Evolutionary conservation across 1,284 basidiomycete species (phyloP), one percentile per base, ranked within the genome.

Genomic region (Porogramme epimiltina): DNA sequence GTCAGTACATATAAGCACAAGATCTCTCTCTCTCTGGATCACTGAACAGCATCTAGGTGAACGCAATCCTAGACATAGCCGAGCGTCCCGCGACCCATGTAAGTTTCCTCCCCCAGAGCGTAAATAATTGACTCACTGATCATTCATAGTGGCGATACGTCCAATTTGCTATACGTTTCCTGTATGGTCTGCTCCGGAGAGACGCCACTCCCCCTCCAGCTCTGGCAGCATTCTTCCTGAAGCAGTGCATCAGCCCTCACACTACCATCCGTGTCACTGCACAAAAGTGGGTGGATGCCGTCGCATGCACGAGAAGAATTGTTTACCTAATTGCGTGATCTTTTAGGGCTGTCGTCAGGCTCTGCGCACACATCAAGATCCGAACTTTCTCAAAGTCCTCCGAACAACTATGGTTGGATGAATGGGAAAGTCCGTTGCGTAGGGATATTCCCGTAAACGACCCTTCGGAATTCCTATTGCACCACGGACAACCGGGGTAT

Each of bases 71-170:
- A 22, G 79, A 80, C 47, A 73, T 94, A 62, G 89, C 91, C 2
- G 65, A 72, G 43, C 76, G 77, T 54, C 77, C 87, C 8, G 75
- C 78, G 22, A 93, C 89, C 41, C 92, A 91, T 69, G 88, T 89
- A 69, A 54, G 84, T 68, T 51, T 44, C 25, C 18, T 13, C 45
- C 8, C 33, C 20, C 16, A 28, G 18, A n/a, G n/a, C 26, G 53
- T 19, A 3, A 37, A 16, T 45, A 19, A 23, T 26, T 51, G 20
- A 47, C 31, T 31, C 28, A n/a, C 56, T 40, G 16, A 55, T 53
- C 24, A 43, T 25, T 3, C 10, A 49, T 69, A 98, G 85, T 98
- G 95, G 95, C 80, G 93, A 68, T 98, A 97, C 71, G 76, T 86
- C 1, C 85, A 93, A 71, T 88, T 87, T 55, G 87, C 92, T 1